Evolutionary conservation across 1,139 yeast genomes (phyloP).

Genomic region (Magnusiomyces tetraspermus): DNA sequence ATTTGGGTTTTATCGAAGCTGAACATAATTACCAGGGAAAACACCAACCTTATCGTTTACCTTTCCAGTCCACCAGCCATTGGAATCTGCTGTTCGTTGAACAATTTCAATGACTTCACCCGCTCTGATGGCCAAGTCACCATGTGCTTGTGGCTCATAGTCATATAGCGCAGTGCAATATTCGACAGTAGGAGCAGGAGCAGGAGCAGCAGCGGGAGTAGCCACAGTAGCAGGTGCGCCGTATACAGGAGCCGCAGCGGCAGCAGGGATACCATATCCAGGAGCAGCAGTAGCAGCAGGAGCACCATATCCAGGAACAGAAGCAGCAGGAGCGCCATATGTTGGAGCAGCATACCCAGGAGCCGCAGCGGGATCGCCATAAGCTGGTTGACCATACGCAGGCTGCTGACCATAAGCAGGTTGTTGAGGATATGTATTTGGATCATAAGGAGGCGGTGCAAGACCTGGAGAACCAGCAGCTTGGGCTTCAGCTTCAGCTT

Average conservation of each 20-base stretch:
- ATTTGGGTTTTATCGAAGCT: constrained; percentile 42
- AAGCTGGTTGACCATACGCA: constrained; percentile 17
- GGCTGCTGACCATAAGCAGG: constrained; percentile 22
- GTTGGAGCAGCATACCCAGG: constrained; percentile 19
- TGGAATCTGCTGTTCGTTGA: constrained; percentile 70
- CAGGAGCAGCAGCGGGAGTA: constrained; percentile 32
- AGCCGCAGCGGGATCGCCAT: constrained; percentile 10
- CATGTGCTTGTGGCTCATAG: constrained; percentile 74
- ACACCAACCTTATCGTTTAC: constrained; percentile 79
- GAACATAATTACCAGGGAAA: constrained; percentile 95
- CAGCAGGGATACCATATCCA: constrained; percentile 17
- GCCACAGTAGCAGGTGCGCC: constrained; percentile 11
- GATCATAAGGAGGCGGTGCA: constrained; percentile 28
- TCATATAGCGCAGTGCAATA: constrained; percentile 71
- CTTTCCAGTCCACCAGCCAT: constrained; percentile 99
- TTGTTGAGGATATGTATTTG: constrained; percentile 17
- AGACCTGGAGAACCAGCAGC: constrained; percentile 20
- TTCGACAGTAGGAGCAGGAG: constrained; percentile 37
- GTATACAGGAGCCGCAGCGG: constrained; percentile 22
- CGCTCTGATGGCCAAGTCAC: constrained; percentile 78
- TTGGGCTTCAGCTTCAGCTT: constrained; percentile 32
- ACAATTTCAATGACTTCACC: constrained; percentile 80
- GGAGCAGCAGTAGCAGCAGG: constrained; percentile 16
- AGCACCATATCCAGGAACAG: constrained; percentile 23
- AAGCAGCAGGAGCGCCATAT: no score